phyloP scores from a whole-genome alignment of 2,329 filamentous ascomycete genomes.

The Apiospora hydei region DNA sequence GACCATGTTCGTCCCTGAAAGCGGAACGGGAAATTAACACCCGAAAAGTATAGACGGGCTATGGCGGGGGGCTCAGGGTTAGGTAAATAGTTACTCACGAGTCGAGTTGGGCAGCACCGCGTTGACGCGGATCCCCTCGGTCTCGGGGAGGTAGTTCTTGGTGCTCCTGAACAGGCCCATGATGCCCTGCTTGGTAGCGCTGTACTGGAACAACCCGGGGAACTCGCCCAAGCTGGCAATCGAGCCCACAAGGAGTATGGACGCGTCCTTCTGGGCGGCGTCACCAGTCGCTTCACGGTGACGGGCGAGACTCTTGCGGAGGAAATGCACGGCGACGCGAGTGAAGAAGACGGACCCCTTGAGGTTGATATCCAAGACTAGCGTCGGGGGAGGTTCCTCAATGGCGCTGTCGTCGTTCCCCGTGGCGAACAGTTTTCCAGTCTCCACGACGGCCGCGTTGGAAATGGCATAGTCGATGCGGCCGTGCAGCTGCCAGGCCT shows the following conservation, averaged over 20 bases:
- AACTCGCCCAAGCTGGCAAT: conserved; percentile 10
- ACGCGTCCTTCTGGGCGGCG: not conserved
- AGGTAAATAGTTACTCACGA: not conserved
- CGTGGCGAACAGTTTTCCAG: not conserved
- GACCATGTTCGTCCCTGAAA: conserved; percentile 18
- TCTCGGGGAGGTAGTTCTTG: not conserved
- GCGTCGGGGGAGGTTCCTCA: conserved; percentile 3
- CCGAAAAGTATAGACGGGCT: not conserved
- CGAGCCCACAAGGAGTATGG: conserved; percentile 22
- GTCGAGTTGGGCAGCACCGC: conserved; percentile 22
- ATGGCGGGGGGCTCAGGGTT: not conserved
- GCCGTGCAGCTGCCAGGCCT: conserved; percentile 2
- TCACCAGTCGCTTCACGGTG: not conserved
- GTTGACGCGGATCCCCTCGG: conserved; percentile 23
- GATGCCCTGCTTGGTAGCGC: conserved; percentile 24
- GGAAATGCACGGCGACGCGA: not conserved
- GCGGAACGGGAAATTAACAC: not conserved
- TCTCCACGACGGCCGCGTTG: conserved; percentile 1
- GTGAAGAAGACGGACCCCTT: conserved; percentile 22
- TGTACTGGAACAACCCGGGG: conserved; percentile 17
- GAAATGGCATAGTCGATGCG: conserved; percentile 14
- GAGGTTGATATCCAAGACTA: conserved; percentile 7
- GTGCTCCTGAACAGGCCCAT: conserved; percentile 24
- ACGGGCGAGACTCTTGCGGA: not conserved
- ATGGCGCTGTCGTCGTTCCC: not conserved